Evolutionary conservation across 768 basidiomycete genomes (phyloP).

Genomic region (Boletus barrowsii): DNA sequence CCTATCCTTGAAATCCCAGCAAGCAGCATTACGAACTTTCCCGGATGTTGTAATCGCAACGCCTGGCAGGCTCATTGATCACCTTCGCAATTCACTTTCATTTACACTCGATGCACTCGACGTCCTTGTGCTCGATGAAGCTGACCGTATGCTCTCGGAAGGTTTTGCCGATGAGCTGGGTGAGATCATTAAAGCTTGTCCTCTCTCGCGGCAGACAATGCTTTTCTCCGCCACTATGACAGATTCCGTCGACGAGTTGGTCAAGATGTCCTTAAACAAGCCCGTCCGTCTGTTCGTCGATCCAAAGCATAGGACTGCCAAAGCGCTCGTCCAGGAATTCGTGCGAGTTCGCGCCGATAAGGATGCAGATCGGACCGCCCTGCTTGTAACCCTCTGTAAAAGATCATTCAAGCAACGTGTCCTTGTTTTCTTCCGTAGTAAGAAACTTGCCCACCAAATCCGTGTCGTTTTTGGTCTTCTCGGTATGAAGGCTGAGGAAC

Average conservation of each 20-base stretch:
- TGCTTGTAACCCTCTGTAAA: conserved; percentile 82
- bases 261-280: conserved; percentile 88
- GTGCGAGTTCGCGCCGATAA: conserved; percentile 83
- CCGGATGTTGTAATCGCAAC: conserved; percentile 97
- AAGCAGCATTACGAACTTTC: conserved; percentile 74
- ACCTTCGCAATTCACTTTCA: conserved; percentile 90
- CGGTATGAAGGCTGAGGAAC: conserved; percentile 86
- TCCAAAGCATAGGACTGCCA: conserved; percentile 83
- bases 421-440: conserved; percentile 94
- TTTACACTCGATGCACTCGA: conserved; percentile 93
- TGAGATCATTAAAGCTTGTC: conserved; percentile 92
- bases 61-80: conserved; percentile 96
- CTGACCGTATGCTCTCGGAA: conserved; percentile 94
- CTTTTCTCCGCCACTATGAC: conserved; percentile 99
- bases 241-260: conserved; percentile 90
- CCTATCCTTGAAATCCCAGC: conserved; percentile 89
- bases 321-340: conserved; percentile 89
- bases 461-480: conserved; percentile 86
- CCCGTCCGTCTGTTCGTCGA: conserved; percentile 96
- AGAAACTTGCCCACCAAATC: conserved; percentile 96
- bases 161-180: conserved; percentile 93
- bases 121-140: conserved; percentile 93
- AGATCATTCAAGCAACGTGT: conserved; percentile 80
- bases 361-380: conserved; percentile 70
- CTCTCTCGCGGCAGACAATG: conserved; percentile 90